Evolutionary conservation across 1,284 basidiomycete genomes (phyloP).

Genomic region (Leccinum pseudoinsigne): DNA sequence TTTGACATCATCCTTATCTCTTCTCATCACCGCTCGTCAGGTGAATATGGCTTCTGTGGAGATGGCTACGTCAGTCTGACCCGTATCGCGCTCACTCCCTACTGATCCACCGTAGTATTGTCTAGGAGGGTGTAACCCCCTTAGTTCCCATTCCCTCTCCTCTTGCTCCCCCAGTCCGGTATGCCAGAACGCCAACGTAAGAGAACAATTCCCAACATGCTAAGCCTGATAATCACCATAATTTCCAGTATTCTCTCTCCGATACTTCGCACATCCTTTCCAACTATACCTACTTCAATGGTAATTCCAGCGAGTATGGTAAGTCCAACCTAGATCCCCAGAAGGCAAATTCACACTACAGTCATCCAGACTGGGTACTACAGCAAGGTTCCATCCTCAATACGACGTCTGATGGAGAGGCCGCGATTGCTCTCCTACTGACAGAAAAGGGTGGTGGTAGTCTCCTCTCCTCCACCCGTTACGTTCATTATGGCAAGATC

Average conservation of each 20-base stretch:
- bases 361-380: slow-evolving; percentile 61
- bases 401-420: slow-evolving; percentile 60
- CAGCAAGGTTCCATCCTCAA: slow-evolving; percentile 67
- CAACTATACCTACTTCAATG: slow-evolving; percentile 66
- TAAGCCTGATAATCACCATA: slow-evolving; percentile 3
- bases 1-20: not conserved
- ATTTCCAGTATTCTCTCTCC: slow-evolving; percentile 56
- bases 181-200: slow-evolving; percentile 62
- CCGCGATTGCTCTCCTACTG: slow-evolving; percentile 64
- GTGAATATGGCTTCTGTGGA: slow-evolving; percentile 77
- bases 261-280: slow-evolving; percentile 67
- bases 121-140: slow-evolving; percentile 80
- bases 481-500: slow-evolving; percentile 79
- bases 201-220: slow-evolving; percentile 15
- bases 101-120: slow-evolving; percentile 54
- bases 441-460: slow-evolving; percentile 74
- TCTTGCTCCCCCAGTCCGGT: slow-evolving; percentile 76
- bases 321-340: slow-evolving; percentile 1
- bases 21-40: slow-evolving; percentile 33
- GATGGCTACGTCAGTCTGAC: slow-evolving; percentile 44
- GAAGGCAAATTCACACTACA: not conserved
- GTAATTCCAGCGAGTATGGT: slow-evolving; percentile 67
- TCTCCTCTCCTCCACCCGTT: slow-evolving; percentile 75
- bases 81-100: not conserved
- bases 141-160: slow-evolving; percentile 57